These are phyloP conservation scores for Echinochloa phyllopogon DNA, from an alignment of 176 grass and related monocot species.

Conservation along the genomic window DNA sequence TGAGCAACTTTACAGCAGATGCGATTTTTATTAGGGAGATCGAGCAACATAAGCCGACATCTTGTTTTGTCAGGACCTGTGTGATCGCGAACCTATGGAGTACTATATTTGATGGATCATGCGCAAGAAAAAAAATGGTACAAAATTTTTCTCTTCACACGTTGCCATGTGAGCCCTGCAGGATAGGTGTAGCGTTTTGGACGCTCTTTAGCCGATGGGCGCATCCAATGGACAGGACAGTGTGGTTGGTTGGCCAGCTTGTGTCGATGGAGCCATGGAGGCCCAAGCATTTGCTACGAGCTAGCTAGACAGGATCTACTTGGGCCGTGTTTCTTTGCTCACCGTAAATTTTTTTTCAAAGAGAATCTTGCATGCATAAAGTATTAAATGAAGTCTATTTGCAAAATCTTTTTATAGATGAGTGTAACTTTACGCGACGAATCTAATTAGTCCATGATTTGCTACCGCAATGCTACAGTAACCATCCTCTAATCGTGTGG, in stretches of 20 bases:
- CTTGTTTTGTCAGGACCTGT: background rate
- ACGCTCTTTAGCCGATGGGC: background rate
- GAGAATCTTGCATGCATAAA: too few relatives aligned
- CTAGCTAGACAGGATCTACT: background rate
- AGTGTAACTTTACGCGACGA: too few relatives aligned
- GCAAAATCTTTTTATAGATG: too few relatives aligned
- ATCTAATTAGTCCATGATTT: too few relatives aligned
- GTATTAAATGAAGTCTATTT: too few relatives aligned
- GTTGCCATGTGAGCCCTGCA: constrained; percentile 39
- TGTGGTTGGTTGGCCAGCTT: background rate
- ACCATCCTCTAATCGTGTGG: too few relatives aligned
- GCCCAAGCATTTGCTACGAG: background rate
- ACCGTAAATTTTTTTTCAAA: too few relatives aligned
- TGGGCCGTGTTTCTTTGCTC: too few relatives aligned
- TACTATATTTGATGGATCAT: background rate
- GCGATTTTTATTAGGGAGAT: background rate
- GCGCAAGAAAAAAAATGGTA: background rate
- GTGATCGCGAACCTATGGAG: background rate
- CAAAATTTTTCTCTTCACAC: constrained; percentile 4
- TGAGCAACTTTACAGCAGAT: constrained; percentile 8
- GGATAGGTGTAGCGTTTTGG: constrained; percentile 9
- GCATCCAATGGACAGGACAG: constrained; percentile 19
- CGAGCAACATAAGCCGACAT: background rate
- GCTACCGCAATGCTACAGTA: too few relatives aligned
- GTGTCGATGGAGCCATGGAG: background rate